A percentile compares a stretch with the other conserved stretches of the same genome.
Evolutionary conservation across 1,284 basidiomycete species (phyloP).

Genomic region (Ustilago crameri): DNA sequence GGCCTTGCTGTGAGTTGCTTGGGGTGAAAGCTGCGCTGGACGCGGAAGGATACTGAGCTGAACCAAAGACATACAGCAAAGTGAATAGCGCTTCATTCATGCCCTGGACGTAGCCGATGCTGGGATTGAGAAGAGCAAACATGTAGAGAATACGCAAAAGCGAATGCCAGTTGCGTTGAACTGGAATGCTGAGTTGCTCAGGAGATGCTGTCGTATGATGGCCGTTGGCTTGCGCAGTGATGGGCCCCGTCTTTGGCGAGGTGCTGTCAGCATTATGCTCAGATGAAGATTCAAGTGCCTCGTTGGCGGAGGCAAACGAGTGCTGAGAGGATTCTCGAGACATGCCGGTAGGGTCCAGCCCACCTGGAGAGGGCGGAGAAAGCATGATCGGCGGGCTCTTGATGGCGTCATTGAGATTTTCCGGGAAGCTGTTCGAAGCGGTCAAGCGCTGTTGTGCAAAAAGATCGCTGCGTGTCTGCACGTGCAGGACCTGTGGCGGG

Average conservation of each 20-base stretch:
- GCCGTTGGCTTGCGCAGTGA: background rate
- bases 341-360: background rate
- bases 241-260: background rate
- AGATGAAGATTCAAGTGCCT: conserved; percentile 9
- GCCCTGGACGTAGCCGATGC: conserved; percentile 65
- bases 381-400: conserved; percentile 49
- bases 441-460: background rate
- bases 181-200: background rate
- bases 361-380: conserved; percentile 45
- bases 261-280: background rate
- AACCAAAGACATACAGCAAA: conserved; percentile 57
- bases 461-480: conserved; percentile 15
- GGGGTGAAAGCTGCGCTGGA: conserved; percentile 7
- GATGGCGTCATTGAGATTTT: conserved; percentile 16
- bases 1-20: conserved; percentile 23
- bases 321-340: conserved; percentile 35
- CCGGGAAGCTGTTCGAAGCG: background rate
- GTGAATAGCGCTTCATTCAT: conserved; percentile 65
- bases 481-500: conserved; percentile 26
- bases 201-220: background rate
- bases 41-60: conserved; percentile 18
- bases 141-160: conserved; percentile 64
- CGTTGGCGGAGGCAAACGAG: conserved; percentile 36
- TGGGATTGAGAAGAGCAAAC: conserved; percentile 65
- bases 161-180: conserved; percentile 61